A percentile compares a stretch with the other conserved stretches of the same genome.
phyloP scores from a whole-genome alignment of 441 rosid genomes.

The Pelargonium fulgidum region DNA sequence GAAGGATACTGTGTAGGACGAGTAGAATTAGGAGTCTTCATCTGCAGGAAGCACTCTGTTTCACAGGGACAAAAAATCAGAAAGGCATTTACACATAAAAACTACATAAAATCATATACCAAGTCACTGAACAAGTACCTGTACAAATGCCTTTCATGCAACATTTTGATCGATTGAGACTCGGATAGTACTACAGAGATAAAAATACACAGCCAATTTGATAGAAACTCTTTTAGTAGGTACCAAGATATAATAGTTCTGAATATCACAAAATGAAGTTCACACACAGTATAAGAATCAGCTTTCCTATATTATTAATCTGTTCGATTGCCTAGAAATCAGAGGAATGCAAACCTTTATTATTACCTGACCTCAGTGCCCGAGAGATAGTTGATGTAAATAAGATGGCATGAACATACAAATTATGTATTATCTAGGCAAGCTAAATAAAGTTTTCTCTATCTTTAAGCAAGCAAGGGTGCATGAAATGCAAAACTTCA shows the following conservation, averaged over 20 bases:
- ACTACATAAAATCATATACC: slow-evolving; percentile 13
- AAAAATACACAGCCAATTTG: slow-evolving; percentile 10
- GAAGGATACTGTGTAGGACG: slow-evolving; percentile 96
- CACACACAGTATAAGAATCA: not conserved
- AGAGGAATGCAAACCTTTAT: not conserved
- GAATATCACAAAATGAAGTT: not conserved
- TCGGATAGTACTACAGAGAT: slow-evolving; percentile 67
- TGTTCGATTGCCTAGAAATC: not conserved
- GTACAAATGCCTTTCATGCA: slow-evolving; percentile 97
- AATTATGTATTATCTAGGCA: not conserved
- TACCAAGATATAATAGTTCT: not conserved
- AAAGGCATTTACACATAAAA: slow-evolving; percentile 17
- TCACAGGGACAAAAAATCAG: slow-evolving; percentile 24
- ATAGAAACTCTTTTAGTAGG: slow-evolving; percentile 2
- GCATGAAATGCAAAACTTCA: not conserved
- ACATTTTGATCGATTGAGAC: slow-evolving; percentile 94
- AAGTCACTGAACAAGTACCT: slow-evolving; percentile 37
- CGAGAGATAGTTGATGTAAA: no score
- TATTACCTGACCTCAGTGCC: no score
- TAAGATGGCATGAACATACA: not conserved
- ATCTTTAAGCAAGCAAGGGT: not conserved
- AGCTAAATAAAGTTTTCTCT: not conserved
- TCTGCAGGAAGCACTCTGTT: slow-evolving; percentile 96
- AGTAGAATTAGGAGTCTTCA: slow-evolving; percentile 91
- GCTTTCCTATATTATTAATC: no score